These are phyloP conservation scores for Metschnikowia vanudenii DNA, from an alignment of 805 yeast species.

Conservation along the genomic window DNA sequence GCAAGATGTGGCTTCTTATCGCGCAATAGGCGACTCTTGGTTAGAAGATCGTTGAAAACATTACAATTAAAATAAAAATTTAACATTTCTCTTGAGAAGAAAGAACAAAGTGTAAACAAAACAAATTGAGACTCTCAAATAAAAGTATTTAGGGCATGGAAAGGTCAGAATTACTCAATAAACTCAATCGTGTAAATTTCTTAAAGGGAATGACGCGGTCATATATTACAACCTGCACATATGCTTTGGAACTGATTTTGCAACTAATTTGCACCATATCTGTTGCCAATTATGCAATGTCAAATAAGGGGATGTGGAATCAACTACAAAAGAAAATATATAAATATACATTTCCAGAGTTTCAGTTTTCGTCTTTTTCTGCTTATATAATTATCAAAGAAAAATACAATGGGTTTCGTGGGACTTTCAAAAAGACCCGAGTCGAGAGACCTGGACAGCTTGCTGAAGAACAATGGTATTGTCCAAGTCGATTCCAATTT, in stretches of 20 bases:
- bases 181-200: too few species aligned
- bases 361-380: neutral
- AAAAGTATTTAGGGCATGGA: too few species aligned
- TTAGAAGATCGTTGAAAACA: too few species aligned
- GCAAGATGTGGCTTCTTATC: neutral
- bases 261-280: neutral
- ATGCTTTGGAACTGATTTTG: neutral
- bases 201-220: too few species aligned
- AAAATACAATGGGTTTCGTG: constrained; percentile 12
- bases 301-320: neutral
- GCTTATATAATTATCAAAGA: too few species aligned
- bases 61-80: too few species aligned
- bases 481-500: constrained; percentile 27
- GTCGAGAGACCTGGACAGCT: constrained; percentile 5
- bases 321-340: too few species aligned
- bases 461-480: constrained; percentile 1
- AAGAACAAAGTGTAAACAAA: too few species aligned
- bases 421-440: neutral
- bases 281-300: constrained; percentile 1
- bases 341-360: neutral
- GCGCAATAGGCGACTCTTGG: neutral
- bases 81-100: too few species aligned
- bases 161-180: too few species aligned
- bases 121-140: too few species aligned
- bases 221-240: too few species aligned